Evolutionary conservation across 306 rosid species (phyloP), one percentile per base, ranked within the genome.

Genomic region (Abrus pulchellus): DNA sequence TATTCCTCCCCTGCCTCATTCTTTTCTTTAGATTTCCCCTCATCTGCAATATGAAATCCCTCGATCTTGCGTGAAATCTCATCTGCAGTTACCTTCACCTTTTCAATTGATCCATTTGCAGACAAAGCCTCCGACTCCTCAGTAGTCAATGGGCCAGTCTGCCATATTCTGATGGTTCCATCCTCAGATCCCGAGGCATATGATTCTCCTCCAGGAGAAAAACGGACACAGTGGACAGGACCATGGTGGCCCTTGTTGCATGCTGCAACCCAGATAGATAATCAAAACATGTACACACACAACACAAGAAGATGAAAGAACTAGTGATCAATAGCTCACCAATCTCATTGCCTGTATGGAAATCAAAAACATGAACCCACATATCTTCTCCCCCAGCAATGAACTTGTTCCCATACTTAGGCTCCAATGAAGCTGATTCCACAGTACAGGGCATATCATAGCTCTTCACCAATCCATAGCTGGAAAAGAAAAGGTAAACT

Each of bases 181-280:
- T 96, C 99, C 84, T 96, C 99, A 1, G 99, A 96, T 81, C 99
- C 99, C 9, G 99, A 96, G 68, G 99, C 99, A 79, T 93, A 96
- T 8, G 99, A 96, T 86, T 96, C 99, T 75, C 99, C 99, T 40
- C 97, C 98, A 3, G 99, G 99, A 1, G 99, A 92, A 83, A 96
- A 96, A 30, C 98, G 97, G 72, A 96, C 86, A 50, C 98, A 96
- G 83, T 96, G 99, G 5, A 96, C 98, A 12, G 99, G 99, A 80
- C 99, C 99, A 66, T 96, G 99, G 86, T 96, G 99, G 66, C 99
- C 99, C 87, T 93, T 96, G 83, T 96, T 96, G 90, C 99, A 96
- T 27, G 90, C 99, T 96, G 91, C 63, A 88, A 92, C 72, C 47
- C 29, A 87, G 44, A 78, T 38, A 59, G 41, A 81, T 30, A 57